Evolutionary conservation across 129 eudicot species (phyloP), one percentile per base, ranked within the genome.

Genomic region (Solidago caesia): DNA sequence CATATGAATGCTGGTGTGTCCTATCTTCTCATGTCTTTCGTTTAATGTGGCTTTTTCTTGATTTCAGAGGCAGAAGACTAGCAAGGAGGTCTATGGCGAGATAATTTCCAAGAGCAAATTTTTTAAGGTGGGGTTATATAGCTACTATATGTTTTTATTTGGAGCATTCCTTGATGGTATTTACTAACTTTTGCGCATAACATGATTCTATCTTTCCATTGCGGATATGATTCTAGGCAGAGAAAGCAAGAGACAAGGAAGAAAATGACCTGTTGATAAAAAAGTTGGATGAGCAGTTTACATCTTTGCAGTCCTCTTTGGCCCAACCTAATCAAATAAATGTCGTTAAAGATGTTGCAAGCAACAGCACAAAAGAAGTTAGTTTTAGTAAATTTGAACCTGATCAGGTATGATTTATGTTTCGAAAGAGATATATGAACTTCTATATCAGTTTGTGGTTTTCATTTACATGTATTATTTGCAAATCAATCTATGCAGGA

Each of bases 221-320:
- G 60, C 66, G 62, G 33, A 47, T 68, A 46, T 79, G 14, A 41
- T 73, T 26, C 43, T 78, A 91, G 99, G 96, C 96, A 44, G 87
- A 91, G 81, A 91, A 89, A 84, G 99, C 97, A 25, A 89, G 75
- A 85, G 99, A 91, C 27, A 95, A 91, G 83, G 99, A 95, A 87
- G 99, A 95, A 85, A 91, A 85, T 84, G 94, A 87, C 60, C 78
- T 83, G 68, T 77, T 88, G 73, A 76, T 85, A 12, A 91, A 95
- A 63, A 87, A 95, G 77, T 67, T 95, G 82, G 99, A 95, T 83
- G 83, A 88, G 67, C 88, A 91, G 43, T 95, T 95, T 68, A 70
- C 96, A 41, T 87, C 99, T 66, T 43, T 95, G 75, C 88, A 90
- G 81, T 85, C 98, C 14, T 77, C 96, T 27, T 65, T 87, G 73